Evolutionary conservation across 305 asterid species (phyloP).

Genomic region (Solanum aculeatissimum): DNA sequence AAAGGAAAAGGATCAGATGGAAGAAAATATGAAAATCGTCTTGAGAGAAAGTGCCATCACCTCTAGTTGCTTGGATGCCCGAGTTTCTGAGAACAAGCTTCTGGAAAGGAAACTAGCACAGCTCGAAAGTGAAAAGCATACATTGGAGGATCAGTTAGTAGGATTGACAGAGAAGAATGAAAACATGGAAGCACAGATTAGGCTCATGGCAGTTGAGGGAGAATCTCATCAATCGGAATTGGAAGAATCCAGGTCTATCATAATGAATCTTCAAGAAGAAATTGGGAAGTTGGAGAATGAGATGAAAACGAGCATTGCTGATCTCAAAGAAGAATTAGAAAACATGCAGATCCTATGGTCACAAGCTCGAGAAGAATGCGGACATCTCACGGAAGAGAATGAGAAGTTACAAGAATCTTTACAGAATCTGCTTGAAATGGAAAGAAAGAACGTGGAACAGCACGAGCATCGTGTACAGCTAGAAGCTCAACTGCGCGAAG

Average conservation of each 20-base stretch:
- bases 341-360: conserved; percentile 24
- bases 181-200: conserved; percentile 26
- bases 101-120: conserved; percentile 30
- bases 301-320: conserved; percentile 18
- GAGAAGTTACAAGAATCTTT: conserved; percentile 21
- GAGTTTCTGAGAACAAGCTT: conserved; percentile 17
- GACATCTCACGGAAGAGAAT: conserved; percentile 31
- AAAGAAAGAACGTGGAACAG: conserved; percentile 34
- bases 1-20: conserved; percentile 20
- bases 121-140: conserved; percentile 21
- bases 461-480: conserved; percentile 21
- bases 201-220: conserved; percentile 28
- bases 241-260: conserved; percentile 18
- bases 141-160: conserved; percentile 24
- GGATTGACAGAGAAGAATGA: conserved; percentile 32
- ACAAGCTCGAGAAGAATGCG: conserved; percentile 39
- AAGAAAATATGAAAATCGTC: conserved; percentile 23
- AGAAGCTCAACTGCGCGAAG: conserved; percentile 29
- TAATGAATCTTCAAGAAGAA: conserved; percentile 32
- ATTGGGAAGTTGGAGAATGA: conserved; percentile 27
- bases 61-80: conserved; percentile 23
- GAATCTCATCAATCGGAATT: conserved; percentile 22
- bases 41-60: conserved; percentile 15
- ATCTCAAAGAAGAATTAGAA: conserved; percentile 25
- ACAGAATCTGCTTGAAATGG: conserved; percentile 24